Evolutionary conservation across 176 grass and related monocot species (phyloP).

Genomic region (Aegilops bicornis): DNA sequence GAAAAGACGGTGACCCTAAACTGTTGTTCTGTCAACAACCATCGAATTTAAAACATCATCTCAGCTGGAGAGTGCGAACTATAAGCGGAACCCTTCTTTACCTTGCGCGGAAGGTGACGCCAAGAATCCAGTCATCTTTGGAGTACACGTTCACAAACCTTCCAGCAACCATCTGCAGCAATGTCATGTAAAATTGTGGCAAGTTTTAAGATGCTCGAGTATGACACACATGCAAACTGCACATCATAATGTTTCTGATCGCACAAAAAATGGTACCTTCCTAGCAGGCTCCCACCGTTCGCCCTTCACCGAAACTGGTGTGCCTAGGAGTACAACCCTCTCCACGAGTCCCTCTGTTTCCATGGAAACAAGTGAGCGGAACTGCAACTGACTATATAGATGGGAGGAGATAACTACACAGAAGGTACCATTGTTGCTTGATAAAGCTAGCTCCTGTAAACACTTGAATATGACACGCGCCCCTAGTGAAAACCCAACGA

Average conservation of each 20-base stretch:
- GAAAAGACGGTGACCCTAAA: background rate
- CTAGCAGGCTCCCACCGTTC: conserved; percentile 78
- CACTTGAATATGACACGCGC: conserved; percentile 95
- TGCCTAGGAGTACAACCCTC: conserved; percentile 89
- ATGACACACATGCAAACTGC: background rate
- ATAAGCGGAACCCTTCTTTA: conserved; percentile 17
- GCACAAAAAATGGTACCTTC: conserved; percentile 42
- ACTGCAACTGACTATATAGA: background rate
- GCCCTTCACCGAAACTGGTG: conserved; percentile 78
- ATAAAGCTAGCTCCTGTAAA: conserved; percentile 74
- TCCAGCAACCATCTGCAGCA: conserved; percentile 67
- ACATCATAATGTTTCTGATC: background rate
- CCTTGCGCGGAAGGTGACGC: conserved; percentile 90
- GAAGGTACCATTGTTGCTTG: conserved; percentile 69
- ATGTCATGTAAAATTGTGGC: background rate
- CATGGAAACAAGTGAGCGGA: conserved; percentile 14
- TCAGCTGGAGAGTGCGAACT: background rate
- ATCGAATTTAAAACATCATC: background rate
- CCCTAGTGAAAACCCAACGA: conserved; percentile 90
- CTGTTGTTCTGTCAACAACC: background rate
- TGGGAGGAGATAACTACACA: background rate
- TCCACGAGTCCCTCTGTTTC: conserved; percentile 79
- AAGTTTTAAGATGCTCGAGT: background rate
- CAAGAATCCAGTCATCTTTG: conserved; percentile 92
- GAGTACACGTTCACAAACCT: conserved; percentile 95